These are phyloP conservation scores for Podospora pseudoanserina DNA, from an alignment of 495 filamentous ascomycete species.

Conservation along the genomic window DNA sequence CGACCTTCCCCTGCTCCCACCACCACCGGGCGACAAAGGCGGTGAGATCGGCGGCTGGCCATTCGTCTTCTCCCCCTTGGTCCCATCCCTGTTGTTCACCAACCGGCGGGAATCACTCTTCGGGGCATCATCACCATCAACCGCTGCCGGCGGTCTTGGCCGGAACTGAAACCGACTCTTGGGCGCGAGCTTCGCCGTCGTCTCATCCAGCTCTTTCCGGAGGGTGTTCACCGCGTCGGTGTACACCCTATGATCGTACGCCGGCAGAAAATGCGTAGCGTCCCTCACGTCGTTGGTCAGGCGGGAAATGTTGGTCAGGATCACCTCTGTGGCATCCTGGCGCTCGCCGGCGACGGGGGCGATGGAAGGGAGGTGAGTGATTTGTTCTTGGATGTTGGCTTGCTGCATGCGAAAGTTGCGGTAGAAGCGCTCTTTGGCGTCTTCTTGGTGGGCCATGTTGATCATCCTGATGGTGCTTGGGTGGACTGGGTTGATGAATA, in stretches of 20 bases:
- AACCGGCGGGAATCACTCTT: not conserved
- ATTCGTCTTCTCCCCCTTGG: not conserved
- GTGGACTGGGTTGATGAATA: not conserved
- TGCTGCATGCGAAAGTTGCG: slow-evolving; percentile 72
- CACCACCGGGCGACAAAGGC: not conserved
- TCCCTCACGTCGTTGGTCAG: slow-evolving; percentile 45
- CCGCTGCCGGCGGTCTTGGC: slow-evolving; percentile 20
- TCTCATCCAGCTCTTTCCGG: slow-evolving; percentile 42
- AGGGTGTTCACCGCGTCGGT: slow-evolving; percentile 42
- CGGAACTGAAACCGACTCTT: slow-evolving; percentile 49
- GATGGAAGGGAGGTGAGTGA: slow-evolving; percentile 33
- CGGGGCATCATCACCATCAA: not conserved
- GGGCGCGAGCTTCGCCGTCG: slow-evolving; percentile 37
- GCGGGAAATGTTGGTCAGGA: slow-evolving; percentile 42
- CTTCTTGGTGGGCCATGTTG: slow-evolving; percentile 2
- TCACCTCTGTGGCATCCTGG: slow-evolving; percentile 44
- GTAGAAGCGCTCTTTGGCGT: slow-evolving; percentile 71
- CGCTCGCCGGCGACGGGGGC: slow-evolving; percentile 42
- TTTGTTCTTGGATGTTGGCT: slow-evolving; percentile 47
- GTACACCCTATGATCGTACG: slow-evolving; percentile 47
- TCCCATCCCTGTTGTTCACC: slow-evolving; percentile 6
- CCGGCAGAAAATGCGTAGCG: slow-evolving; percentile 40
- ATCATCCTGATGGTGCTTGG: not conserved
- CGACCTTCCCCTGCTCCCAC: not conserved
- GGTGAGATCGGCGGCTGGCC: not conserved